phyloP scores from a whole-genome alignment of 2,329 filamentous ascomycete genomes.

The Tolypocladium cylindrosporum region DNA sequence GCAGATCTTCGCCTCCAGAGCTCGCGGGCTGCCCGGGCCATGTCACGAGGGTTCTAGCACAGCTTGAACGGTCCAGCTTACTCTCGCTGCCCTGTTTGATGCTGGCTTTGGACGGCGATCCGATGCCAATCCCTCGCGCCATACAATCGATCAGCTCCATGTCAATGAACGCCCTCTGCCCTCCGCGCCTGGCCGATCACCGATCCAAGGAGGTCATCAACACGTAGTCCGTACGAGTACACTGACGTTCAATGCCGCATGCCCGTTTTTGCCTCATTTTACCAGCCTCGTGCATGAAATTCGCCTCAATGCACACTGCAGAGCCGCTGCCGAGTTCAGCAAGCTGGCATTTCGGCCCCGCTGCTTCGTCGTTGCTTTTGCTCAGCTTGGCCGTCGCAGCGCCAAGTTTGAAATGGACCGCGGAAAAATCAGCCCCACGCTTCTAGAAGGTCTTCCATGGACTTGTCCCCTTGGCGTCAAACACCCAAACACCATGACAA shows the following conservation, averaged over 20 bases:
- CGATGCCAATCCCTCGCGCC: background rate
- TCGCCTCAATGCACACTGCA: background rate
- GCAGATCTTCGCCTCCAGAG: background rate
- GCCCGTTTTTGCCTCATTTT: background rate
- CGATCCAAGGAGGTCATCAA: too few relatives aligned
- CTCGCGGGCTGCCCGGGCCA: background rate
- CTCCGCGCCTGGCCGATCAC: too few relatives aligned
- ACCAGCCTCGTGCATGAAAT: background rate
- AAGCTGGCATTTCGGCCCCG: background rate
- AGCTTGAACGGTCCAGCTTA: background rate
- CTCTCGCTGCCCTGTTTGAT: background rate
- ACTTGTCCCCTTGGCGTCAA: background rate
- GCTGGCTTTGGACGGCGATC: background rate
- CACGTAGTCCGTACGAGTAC: too few relatives aligned
- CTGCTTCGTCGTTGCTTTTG: background rate
- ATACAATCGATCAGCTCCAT: background rate
- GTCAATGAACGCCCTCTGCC: background rate
- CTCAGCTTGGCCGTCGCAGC: background rate
- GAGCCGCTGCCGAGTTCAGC: background rate
- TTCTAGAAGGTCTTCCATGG: background rate
- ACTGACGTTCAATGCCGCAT: background rate
- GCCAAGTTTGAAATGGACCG: background rate
- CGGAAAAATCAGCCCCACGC: background rate
- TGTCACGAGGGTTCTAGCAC: background rate
- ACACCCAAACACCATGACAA: background rate